Percentiles rank a stretch among this genome's conserved stretches.
phyloP scores from a whole-genome alignment of 1,284 basidiomycete genomes.

The Ganoderma sinense region DNA sequence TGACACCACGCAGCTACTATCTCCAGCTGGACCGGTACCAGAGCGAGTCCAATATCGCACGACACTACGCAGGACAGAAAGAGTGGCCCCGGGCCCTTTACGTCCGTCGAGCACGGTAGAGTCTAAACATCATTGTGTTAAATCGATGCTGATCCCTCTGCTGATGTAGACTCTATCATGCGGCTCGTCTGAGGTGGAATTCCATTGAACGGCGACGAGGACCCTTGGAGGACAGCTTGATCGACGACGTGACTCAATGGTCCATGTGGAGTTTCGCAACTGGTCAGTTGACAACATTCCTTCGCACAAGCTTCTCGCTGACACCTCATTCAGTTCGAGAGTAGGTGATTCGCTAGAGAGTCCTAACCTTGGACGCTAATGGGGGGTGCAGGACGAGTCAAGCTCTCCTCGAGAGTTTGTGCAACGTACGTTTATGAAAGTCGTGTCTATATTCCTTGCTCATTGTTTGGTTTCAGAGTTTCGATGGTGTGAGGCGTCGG shows the following conservation, averaged over 20 bases:
- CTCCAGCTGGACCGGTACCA: constrained; percentile 66
- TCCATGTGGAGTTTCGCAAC: constrained; percentile 85
- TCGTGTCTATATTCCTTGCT: background rate
- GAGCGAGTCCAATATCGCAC: constrained; percentile 68
- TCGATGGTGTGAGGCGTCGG: constrained; percentile 78
- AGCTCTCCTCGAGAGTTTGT: constrained; percentile 63
- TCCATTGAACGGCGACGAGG: constrained; percentile 77
- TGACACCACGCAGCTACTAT: constrained; percentile 53
- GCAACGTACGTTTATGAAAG: constrained; percentile 48
- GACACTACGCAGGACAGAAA: constrained; percentile 74
- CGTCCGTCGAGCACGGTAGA: constrained; percentile 69
- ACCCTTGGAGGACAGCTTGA: constrained; percentile 75
- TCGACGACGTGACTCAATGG: constrained; percentile 86
- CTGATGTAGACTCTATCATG: constrained; percentile 62
- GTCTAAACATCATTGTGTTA: background rate
- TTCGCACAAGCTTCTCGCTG: background rate
- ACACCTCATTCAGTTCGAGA: constrained; percentile 50
- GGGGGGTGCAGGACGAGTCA: constrained; percentile 58
- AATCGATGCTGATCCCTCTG: background rate
- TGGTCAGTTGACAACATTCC: constrained; percentile 45
- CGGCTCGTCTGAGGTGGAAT: constrained; percentile 75
- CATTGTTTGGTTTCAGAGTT: constrained; percentile 52
- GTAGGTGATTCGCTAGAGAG: constrained; percentile 46
- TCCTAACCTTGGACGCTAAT: constrained; percentile 11
- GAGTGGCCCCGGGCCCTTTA: constrained; percentile 75